Conservation (phyloP, 2,329 filamentous ascomycete genomes). For the Monilinia aucupariae region DNA sequence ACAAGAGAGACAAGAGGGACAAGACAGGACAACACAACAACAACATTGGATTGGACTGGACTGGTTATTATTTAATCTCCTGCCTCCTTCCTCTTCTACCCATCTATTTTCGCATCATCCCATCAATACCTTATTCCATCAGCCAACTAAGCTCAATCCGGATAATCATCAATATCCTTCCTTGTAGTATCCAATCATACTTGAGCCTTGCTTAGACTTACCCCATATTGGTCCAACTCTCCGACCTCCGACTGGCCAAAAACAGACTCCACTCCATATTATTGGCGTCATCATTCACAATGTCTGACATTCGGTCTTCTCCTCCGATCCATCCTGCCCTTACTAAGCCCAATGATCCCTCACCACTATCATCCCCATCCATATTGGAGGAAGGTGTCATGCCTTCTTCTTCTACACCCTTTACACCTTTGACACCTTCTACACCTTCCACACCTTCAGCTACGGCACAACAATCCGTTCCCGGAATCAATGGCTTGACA, state of each 20-base stretch:
- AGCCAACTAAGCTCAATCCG: neutral
- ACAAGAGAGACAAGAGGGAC: neutral
- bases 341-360: conserved; percentile 35
- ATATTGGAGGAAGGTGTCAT: conserved; percentile 32
- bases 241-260: neutral
- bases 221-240: neutral
- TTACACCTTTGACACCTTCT: no score
- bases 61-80: no score
- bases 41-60: no score
- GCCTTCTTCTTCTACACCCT: no score
- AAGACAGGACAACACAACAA: neutral
- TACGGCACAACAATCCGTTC: conserved; percentile 24
- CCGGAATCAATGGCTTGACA: conserved; percentile 30
- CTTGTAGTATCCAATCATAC: neutral
- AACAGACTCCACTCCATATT: neutral
- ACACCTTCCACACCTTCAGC: conserved; percentile 14
- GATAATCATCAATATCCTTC: neutral
- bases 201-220: neutral
- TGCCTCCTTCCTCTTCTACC: no score
- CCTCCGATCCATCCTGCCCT: conserved; percentile 48
- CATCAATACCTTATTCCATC: neutral
- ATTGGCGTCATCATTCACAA: conserved; percentile 28
- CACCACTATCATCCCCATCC: conserved; percentile 17
- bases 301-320: conserved; percentile 43
- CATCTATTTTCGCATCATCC: no score